Conservation (phyloP, 345 rosid genomes). For the Gossypioides kirkii region DNA sequence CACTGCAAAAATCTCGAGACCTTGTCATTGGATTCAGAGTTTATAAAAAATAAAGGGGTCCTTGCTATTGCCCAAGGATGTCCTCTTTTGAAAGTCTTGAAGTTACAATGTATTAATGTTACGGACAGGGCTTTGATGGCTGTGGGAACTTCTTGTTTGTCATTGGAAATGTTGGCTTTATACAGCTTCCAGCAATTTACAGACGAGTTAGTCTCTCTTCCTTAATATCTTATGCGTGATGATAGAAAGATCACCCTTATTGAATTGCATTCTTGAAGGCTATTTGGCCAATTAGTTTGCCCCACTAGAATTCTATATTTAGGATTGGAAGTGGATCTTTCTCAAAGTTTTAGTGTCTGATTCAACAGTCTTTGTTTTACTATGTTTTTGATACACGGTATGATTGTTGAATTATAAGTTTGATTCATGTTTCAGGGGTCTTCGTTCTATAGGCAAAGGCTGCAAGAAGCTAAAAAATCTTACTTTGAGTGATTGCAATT, state of each 20-base stretch:
- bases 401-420: not conserved
- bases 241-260: not conserved
- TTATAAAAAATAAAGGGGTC: conserved; percentile 62
- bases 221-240: not conserved
- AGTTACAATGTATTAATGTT: conserved; percentile 69
- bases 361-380: not conserved
- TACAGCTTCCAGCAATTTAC: conserved; percentile 72
- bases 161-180: conserved; percentile 71
- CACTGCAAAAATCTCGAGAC: conserved; percentile 61
- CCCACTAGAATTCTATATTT: not conserved
- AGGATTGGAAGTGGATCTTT: not conserved
- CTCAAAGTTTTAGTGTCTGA: not conserved
- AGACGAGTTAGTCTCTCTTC: conserved; percentile 52
- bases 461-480: conserved; percentile 74
- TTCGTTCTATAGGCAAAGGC: conserved; percentile 64
- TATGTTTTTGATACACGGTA: not conserved
- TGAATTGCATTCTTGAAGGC: not conserved
- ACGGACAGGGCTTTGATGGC: conserved; percentile 64
- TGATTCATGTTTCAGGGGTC: conserved; percentile 59
- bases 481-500: conserved; percentile 73
- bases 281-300: not conserved
- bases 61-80: conserved; percentile 76
- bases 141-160: conserved; percentile 58
- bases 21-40: conserved; percentile 76
- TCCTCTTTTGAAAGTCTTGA: conserved; percentile 53